A percentile compares a stretch with the other conserved stretches of the same genome.
phyloP scores from a whole-genome alignment of 768 basidiomycete genomes.

The Leucocoprinus birnbaumii region DNA sequence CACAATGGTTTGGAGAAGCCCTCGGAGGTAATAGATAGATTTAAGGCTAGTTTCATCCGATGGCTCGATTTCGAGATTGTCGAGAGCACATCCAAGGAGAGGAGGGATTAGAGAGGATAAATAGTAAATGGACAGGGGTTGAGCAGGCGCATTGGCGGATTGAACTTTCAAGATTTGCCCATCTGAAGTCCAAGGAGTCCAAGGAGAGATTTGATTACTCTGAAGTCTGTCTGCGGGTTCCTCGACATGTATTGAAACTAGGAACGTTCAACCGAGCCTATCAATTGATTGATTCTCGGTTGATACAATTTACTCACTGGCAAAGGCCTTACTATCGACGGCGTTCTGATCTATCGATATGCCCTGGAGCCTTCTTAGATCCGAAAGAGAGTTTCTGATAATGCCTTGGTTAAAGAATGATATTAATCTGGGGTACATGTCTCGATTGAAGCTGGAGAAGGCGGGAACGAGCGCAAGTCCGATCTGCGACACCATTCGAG shows the following conservation, averaged over 20 bases:
- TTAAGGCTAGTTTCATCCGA: conserved; percentile 39
- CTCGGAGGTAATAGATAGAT: conserved; percentile 30
- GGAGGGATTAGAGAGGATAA: conserved; percentile 62
- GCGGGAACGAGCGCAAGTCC: conserved; percentile 73
- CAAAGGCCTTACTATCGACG: conserved; percentile 8
- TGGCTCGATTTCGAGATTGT: conserved; percentile 29
- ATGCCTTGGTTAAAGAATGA: conserved; percentile 66
- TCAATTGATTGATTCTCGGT: not conserved
- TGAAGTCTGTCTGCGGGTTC: conserved; percentile 27
- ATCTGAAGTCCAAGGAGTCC: conserved; percentile 8
- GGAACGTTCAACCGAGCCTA: conserved; percentile 25
- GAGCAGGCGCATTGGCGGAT: conserved; percentile 58
- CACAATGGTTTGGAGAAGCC: conserved; percentile 51
- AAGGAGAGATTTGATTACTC: not conserved
- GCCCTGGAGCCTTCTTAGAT: conserved; percentile 37
- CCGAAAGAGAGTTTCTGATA: conserved; percentile 50
- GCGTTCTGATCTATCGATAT: conserved; percentile 13
- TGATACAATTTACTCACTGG: not conserved
- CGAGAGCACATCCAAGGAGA: conserved; percentile 52
- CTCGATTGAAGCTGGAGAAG: conserved; percentile 61
- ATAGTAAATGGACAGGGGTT: conserved; percentile 52
- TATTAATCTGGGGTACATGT: conserved; percentile 63
- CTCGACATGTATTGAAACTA: conserved; percentile 60
- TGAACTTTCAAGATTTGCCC: conserved; percentile 24
- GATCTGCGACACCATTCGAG: conserved; percentile 53